Conservation (phyloP, 768 basidiomycete genomes). For the Sporobolomyces phaffii region DNA sequence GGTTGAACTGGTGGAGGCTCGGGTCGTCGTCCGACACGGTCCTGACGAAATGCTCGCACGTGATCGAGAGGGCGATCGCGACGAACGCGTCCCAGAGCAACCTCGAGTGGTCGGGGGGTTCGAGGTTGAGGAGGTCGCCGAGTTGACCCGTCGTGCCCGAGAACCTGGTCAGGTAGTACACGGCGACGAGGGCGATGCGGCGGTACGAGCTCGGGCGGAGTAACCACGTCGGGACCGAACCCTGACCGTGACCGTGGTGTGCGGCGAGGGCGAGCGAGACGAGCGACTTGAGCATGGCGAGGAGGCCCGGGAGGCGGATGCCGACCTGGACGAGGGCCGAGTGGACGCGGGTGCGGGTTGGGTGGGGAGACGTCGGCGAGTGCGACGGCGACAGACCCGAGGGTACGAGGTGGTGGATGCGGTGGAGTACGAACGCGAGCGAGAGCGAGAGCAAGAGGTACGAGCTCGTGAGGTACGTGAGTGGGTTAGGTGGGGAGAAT, state of each 20-base stretch:
- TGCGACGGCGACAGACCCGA: slow-evolving; percentile 5
- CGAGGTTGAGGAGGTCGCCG: too few relatives aligned
- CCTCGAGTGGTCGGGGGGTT: background rate
- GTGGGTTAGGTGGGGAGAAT: background rate
- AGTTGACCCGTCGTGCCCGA: background rate
- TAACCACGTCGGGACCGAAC: too few relatives aligned
- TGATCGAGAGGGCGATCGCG: slow-evolving; percentile 3
- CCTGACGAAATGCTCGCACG: slow-evolving; percentile 26
- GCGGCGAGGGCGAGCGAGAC: background rate
- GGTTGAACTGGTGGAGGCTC: slow-evolving; percentile 13
- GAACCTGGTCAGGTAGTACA: background rate
- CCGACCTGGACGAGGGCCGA: slow-evolving; percentile 2
- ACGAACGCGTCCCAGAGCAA: slow-evolving; percentile 24
- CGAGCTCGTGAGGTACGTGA: slow-evolving; percentile 23
- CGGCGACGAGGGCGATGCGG: background rate
- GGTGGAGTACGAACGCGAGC: slow-evolving; percentile 32
- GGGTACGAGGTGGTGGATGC: slow-evolving; percentile 34
- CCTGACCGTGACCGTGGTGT: background rate
- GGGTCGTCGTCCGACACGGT: slow-evolving; percentile 20
- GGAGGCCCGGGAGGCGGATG: background rate
- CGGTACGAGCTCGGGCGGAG: too few relatives aligned
- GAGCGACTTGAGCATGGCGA: slow-evolving; percentile 4
- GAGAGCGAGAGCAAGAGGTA: slow-evolving; percentile 26
- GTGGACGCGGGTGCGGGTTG: background rate
- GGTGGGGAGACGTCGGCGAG: background rate